These are phyloP conservation scores for Hyaloscypha finlandica DNA, from an alignment of 495 filamentous ascomycete genomes.

Conservation along the genomic window DNA sequence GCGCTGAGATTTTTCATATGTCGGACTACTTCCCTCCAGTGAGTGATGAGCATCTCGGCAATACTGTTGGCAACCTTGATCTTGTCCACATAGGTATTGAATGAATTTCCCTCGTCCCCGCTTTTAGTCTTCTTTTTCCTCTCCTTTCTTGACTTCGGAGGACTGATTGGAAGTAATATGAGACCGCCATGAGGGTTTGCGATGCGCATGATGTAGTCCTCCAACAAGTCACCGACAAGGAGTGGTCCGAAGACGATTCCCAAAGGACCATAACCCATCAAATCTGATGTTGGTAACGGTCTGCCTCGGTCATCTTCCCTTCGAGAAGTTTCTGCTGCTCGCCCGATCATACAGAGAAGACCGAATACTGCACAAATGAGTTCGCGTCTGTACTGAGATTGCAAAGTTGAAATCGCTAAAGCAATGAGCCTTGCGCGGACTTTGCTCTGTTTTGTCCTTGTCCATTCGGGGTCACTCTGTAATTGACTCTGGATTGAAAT, in stretches of 20 bases:
- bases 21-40: slow-evolving; percentile 60
- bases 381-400: slow-evolving; percentile 58
- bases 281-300: slow-evolving; percentile 45
- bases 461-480: slow-evolving; percentile 48
- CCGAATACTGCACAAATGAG: slow-evolving; percentile 69
- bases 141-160: slow-evolving; percentile 29
- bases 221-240: slow-evolving; percentile 57
- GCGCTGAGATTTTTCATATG: slow-evolving; percentile 46
- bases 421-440: slow-evolving; percentile 63
- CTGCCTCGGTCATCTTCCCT: slow-evolving; percentile 49
- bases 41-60: slow-evolving; percentile 58
- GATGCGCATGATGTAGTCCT: slow-evolving; percentile 41
- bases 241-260: slow-evolving; percentile 67
- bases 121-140: slow-evolving; percentile 35
- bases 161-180: slow-evolving; percentile 37
- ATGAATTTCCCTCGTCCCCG: slow-evolving; percentile 29
- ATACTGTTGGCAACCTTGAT: slow-evolving; percentile 54
- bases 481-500: slow-evolving; percentile 62
- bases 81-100: slow-evolving; percentile 32
- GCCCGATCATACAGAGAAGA: slow-evolving; percentile 56
- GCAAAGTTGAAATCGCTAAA: slow-evolving; percentile 57
- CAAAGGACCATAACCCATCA: slow-evolving; percentile 64
- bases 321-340: slow-evolving; percentile 48
- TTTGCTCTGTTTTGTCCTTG: slow-evolving; percentile 50
- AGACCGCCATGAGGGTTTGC: slow-evolving; percentile 36